A percentile compares a stretch with the other conserved stretches of the same genome.
phyloP scores from a whole-genome alignment of 2,329 filamentous ascomycete genomes.

The Aotearoamyces nothofagi region DNA sequence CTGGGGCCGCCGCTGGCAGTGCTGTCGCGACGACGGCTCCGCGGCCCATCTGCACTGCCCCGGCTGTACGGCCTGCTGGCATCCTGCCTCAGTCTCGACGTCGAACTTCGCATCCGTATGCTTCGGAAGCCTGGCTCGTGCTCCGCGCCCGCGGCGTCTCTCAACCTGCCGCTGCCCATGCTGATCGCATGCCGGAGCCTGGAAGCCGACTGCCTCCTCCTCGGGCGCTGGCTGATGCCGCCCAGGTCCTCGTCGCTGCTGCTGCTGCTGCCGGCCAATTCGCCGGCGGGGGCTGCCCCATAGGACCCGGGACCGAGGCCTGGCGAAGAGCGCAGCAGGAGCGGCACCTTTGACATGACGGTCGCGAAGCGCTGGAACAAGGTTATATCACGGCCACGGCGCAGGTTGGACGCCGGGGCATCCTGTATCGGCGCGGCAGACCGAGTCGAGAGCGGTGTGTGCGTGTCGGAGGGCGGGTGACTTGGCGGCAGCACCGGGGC shows the following conservation, averaged over 20 bases:
- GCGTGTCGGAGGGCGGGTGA: not conserved
- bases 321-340: constrained; percentile 43
- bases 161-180: constrained; percentile 3
- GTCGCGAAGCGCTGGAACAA: constrained; percentile 9
- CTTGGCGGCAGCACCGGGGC: not conserved
- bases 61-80: too few species aligned
- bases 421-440: not conserved
- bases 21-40: constrained; percentile 2
- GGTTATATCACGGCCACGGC: constrained; percentile 4
- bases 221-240: constrained; percentile 9
- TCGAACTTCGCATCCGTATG: constrained; percentile 6
- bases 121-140: constrained; percentile 3
- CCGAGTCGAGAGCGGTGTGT: not conserved
- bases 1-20: constrained; percentile 3
- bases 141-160: constrained; percentile 4
- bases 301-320: constrained; percentile 46
- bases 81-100: constrained; percentile 2
- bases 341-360: constrained; percentile 32
- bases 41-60: not conserved
- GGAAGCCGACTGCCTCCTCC: constrained; percentile 13
- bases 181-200: constrained; percentile 14
- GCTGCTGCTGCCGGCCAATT: constrained; percentile 19
- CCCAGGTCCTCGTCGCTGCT: constrained; percentile 18
- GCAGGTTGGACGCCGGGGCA: not conserved
- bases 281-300: constrained; percentile 34